Conservation (phyloP, 305 asterid genomes). For the Solanum hybrid region DNA sequence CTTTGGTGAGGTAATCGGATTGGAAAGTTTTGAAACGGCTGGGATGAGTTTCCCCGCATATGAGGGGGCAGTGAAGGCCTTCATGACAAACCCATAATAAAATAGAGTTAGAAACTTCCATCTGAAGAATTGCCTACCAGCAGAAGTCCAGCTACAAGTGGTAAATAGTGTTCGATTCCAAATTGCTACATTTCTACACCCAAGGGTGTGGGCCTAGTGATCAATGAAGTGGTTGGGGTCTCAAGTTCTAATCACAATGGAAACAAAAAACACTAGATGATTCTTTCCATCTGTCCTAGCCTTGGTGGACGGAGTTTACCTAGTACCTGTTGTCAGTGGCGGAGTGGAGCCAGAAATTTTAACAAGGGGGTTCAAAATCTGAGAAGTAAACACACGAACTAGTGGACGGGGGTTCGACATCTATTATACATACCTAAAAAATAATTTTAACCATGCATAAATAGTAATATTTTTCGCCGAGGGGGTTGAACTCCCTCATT, state of each 20-base stretch:
- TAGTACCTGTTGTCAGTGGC: background rate
- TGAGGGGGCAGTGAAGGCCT: conserved; percentile 38
- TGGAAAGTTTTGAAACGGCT: conserved; percentile 21
- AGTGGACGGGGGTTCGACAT: no score
- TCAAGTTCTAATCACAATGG: background rate
- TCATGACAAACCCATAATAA: conserved; percentile 20
- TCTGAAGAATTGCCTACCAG: background rate
- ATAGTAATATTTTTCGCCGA: no score
- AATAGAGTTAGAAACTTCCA: background rate
- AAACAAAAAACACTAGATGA: background rate
- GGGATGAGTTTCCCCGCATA: conserved; percentile 29
- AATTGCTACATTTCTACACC: background rate
- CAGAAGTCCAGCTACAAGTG: background rate
- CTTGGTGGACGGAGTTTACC: background rate
- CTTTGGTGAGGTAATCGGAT: conserved; percentile 25
- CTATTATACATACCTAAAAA: no score
- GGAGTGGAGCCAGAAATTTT: no score
- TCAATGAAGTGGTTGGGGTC: background rate
- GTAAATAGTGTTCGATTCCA: background rate
- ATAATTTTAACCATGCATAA: no score
- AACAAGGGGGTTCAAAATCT: no score
- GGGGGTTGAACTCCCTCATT: no score
- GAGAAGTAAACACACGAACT: no score
- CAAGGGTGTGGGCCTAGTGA: background rate
- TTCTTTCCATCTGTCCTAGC: background rate